A percentile compares a stretch with the other conserved stretches of the same genome.
Conservation (phyloP, 164 flowering plant species). For the Piper betle region DNA sequence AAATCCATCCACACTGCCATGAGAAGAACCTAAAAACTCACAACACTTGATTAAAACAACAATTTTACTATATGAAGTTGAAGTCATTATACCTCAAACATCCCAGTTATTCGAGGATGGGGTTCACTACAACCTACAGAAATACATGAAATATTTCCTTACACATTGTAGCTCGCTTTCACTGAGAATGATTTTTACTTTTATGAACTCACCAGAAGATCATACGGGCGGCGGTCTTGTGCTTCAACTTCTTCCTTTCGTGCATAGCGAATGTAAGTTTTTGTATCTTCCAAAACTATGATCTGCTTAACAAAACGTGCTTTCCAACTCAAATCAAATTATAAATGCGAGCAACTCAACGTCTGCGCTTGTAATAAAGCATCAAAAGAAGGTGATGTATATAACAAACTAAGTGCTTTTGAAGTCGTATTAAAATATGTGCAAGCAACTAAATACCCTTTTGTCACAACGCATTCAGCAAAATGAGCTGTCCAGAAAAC, state of each 20-base stretch:
- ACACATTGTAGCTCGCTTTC: not conserved
- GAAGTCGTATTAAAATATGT: no score
- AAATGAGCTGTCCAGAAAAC: no score
- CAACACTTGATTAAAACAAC: not conserved
- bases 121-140: conserved; percentile 75
- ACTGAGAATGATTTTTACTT: not conserved
- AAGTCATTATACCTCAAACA: conserved; percentile 56
- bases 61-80: not conserved
- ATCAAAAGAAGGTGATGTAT: no score
- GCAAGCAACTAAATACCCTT: no score
- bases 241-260: conserved; percentile 54
- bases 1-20: conserved; percentile 75
- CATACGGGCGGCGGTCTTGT: conserved; percentile 68
- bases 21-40: not conserved
- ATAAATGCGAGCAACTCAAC: no score
- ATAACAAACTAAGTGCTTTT: no score
- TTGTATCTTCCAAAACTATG: conserved; percentile 86
- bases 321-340: no score
- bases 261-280: conserved; percentile 66
- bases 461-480: no score
- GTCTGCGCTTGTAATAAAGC: no score
- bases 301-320: conserved; percentile 32
- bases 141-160: conserved; percentile 6
- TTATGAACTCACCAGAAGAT: conserved; percentile 68
- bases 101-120: conserved; percentile 71